Evolutionary conservation across 163 green algal species (phyloP), one percentile per base, ranked within the genome.

Genomic region (Prototheca wickerhamii): DNA sequence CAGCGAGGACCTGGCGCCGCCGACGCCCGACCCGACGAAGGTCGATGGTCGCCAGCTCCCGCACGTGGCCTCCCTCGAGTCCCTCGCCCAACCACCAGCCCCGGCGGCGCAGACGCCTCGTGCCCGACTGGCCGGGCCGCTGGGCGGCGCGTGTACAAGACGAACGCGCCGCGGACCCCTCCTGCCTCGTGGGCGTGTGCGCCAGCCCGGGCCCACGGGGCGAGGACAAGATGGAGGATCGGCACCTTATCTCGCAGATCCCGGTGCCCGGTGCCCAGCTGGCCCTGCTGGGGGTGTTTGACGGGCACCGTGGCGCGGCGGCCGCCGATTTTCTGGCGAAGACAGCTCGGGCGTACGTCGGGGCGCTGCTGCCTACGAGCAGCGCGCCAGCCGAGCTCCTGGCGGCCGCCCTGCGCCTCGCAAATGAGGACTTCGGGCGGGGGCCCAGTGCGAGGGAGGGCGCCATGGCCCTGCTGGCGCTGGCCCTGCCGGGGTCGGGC

Each of bases 191-290:
- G 28, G 85, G 78, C 3, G 63, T 50, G 2, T 88, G 79, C 74
- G 81, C 59, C 4, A 83, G 75, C 15, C 62, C 71, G 30, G 86
- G 86, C 12, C 40, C 60, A 28, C 43, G 85, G 51, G 65, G 83
- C 67, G 72, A 65, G 20, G 82, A 84, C 43, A 60, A 63, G 12
- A 95, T 96, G 91, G 91, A 98, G 64, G 91, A 98, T 59, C 46
- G 76, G 15, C 68, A 88, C 50, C 31, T 89, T 2, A 58, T 95
- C 6, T 46, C 70, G 33, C 32, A 42, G 0, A 18, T 64, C 28
- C 21, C 80, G 35, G 52, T 32, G 25, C 49, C 30, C 35, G 70
- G 4, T 54, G 29, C 25, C 50, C n/a, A 21, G 57, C 33, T 23
- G 42, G 30, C 40, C 18, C 8, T 91, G 52, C 43, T 86, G 29